These are phyloP conservation scores for Euphorbia tirucalli DNA, from an alignment of 345 rosid species.

Conservation along the genomic window DNA sequence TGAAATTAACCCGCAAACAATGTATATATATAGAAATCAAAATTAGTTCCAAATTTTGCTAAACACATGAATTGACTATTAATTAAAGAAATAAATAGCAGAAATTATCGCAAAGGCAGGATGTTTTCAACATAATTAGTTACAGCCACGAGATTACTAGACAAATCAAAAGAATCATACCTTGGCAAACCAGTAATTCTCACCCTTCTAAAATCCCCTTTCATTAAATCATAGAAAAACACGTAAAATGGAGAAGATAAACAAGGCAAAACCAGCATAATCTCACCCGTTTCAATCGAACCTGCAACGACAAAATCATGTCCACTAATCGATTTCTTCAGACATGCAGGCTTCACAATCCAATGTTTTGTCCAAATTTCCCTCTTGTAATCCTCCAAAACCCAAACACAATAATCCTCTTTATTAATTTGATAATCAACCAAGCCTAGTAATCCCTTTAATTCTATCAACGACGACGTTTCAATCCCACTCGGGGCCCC, in stretches of 20 bases:
- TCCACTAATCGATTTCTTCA: background rate
- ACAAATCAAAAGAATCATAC: conserved; percentile 9
- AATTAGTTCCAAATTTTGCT: no score
- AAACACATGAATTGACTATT: no score
- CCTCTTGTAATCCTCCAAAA: background rate
- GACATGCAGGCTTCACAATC: background rate
- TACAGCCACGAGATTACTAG: background rate
- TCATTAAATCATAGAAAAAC: background rate
- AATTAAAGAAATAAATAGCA: no score
- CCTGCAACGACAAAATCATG: conserved; percentile 14
- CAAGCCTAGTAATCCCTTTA: conserved; percentile 11
- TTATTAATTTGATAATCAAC: background rate
- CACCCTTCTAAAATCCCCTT: conserved; percentile 5
- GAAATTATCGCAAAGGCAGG: background rate
- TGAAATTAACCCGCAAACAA: no score
- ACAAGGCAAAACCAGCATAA: conserved; percentile 14
- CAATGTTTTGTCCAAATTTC: background rate
- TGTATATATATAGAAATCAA: no score
- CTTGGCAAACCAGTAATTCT: conserved; percentile 12
- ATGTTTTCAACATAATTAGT: no score
- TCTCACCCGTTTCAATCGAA: conserved; percentile 7
- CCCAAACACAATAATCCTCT: background rate
- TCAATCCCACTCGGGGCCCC: background rate
- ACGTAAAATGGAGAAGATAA: conserved; percentile 8
- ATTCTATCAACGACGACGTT: conserved; percentile 5